These are phyloP conservation scores for Colletotrichum horii DNA, from an alignment of 2,329 filamentous ascomycete species.

Conservation along the genomic window DNA sequence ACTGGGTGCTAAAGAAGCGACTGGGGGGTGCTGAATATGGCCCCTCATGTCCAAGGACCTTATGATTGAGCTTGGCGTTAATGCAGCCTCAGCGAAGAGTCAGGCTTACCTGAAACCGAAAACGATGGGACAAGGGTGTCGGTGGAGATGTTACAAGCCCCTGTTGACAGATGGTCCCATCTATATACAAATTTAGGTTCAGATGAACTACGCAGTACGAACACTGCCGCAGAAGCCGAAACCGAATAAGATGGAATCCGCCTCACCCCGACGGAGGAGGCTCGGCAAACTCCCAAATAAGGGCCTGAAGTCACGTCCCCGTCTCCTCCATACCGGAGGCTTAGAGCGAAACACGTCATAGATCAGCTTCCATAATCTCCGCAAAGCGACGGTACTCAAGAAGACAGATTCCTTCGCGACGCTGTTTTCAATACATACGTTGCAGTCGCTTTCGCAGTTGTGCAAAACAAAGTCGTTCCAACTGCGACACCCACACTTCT, in stretches of 20 bases:
- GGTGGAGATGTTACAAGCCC: background rate
- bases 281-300: background rate
- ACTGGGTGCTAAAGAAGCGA: no score
- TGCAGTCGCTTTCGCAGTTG: background rate
- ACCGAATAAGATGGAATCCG: background rate
- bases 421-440: background rate
- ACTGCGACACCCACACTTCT: background rate
- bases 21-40: no score
- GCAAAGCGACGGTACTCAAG: background rate
- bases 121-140: background rate
- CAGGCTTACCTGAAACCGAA: background rate
- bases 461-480: background rate
- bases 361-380: background rate
- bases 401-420: background rate
- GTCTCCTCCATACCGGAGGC: background rate
- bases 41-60: background rate
- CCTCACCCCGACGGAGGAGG: background rate
- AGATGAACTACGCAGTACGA: background rate
- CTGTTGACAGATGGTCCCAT: background rate
- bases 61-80: background rate
- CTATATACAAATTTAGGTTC: background rate
- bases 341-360: background rate
- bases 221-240: background rate
- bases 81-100: background rate
- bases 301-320: background rate